phyloP scores from a whole-genome alignment of 495 filamentous ascomycete genomes.

The Penicillium subrubescens region DNA sequence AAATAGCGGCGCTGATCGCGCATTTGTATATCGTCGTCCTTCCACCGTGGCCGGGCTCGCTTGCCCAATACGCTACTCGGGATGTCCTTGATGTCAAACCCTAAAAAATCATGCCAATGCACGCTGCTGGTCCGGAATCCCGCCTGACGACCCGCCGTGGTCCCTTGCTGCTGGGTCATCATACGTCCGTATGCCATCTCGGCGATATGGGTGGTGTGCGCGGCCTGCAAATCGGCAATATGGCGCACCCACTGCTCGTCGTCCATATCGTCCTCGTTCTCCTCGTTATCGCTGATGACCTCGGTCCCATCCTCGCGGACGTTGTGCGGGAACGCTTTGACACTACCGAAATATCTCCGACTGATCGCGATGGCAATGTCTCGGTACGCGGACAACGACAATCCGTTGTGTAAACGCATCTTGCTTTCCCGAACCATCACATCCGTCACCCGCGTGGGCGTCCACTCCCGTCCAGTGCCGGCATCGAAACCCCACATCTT shows the following conservation, averaged over 20 bases:
- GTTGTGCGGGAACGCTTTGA: conserved; percentile 2
- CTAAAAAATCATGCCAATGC: conserved; percentile 1
- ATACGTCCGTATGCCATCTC: conserved; percentile 1
- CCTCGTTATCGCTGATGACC: neutral
- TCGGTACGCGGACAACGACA: conserved; percentile 4
- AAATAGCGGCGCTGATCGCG: neutral
- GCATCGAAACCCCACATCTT: conserved; percentile 6
- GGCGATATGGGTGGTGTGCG: neutral
- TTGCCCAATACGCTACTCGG: conserved; percentile 4
- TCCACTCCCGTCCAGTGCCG: conserved; percentile 4
- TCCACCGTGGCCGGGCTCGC: neutral
- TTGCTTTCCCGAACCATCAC: conserved; percentile 5
- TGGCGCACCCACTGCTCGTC: neutral
- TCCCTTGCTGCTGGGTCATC: conserved; percentile 1
- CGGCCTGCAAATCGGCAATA: conserved; percentile 1
- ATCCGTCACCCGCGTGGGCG: conserved; percentile 2
- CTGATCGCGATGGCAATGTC: conserved; percentile 13
- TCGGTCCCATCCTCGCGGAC: conserved; percentile 8
- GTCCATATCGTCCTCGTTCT: conserved; percentile 4
- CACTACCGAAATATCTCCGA: conserved; percentile 7
- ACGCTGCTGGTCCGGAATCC: conserved; percentile 3
- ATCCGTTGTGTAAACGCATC: neutral
- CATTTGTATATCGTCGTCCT: neutral
- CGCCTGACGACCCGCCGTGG: neutral
- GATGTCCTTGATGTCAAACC: conserved; percentile 2